Evolutionary conservation across 257 asterid species (phyloP).

Genomic region (Galeopsis tetrahit): DNA sequence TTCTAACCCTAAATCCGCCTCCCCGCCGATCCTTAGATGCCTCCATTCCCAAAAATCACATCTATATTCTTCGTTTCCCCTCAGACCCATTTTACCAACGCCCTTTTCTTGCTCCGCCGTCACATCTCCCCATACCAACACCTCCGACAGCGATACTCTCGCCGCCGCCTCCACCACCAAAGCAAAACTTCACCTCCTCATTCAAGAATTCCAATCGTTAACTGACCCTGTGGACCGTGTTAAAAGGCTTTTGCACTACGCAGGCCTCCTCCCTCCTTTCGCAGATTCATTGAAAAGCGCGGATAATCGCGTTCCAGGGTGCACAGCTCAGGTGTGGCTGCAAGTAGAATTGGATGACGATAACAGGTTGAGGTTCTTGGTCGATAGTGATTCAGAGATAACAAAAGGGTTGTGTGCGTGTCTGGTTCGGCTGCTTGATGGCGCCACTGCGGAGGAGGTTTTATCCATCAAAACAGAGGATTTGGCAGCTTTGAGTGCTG

Average conservation of each 20-base stretch:
- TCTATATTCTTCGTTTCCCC: slow-evolving; percentile 28
- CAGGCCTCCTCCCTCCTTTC: slow-evolving; percentile 54
- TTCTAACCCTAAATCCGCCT: slow-evolving; percentile 39
- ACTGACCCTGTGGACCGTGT: slow-evolving; percentile 80
- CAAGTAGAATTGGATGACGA: slow-evolving; percentile 52
- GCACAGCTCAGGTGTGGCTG: slow-evolving; percentile 94
- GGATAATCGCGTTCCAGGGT: slow-evolving; percentile 79
- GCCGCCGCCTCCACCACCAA: slow-evolving; percentile 37
- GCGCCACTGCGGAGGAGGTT: slow-evolving; percentile 69
- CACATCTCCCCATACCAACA: slow-evolving; percentile 42
- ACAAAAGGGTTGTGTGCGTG: slow-evolving; percentile 92
- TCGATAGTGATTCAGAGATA: slow-evolving; percentile 88
- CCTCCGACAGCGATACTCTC: slow-evolving; percentile 37
- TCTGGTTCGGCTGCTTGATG: slow-evolving; percentile 83
- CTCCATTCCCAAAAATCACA: slow-evolving; percentile 37
- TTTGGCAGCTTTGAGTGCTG: slow-evolving; percentile 63
- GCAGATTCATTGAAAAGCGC: slow-evolving; percentile 46
- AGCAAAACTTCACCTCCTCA: slow-evolving; percentile 55
- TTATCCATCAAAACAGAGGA: slow-evolving; percentile 76
- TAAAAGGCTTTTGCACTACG: slow-evolving; percentile 63
- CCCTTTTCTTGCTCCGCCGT: slow-evolving; percentile 57
- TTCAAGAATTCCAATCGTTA: slow-evolving; percentile 60
- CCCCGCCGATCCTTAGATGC: slow-evolving; percentile 44
- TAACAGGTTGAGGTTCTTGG: slow-evolving; percentile 52
- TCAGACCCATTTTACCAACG: slow-evolving; percentile 37